Conservation (phyloP, 306 rosid species). For the Quercus cerris region DNA sequence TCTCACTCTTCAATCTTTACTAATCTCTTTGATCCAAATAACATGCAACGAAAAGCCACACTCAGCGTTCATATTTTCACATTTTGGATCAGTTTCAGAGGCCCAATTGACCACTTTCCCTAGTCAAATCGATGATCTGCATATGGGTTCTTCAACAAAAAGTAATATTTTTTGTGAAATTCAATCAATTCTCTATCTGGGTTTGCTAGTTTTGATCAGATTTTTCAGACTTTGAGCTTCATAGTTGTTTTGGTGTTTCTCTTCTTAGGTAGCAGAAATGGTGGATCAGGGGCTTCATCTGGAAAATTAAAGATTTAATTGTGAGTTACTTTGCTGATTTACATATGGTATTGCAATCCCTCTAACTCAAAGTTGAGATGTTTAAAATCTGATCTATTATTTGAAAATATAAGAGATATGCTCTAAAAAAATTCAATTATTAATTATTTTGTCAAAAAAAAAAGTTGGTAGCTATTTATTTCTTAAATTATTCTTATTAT, state of each 20-base stretch:
- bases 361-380: background rate
- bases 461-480: background rate
- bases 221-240: background rate
- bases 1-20: background rate
- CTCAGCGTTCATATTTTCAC: background rate
- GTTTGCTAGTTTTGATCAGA: background rate
- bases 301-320: background rate
- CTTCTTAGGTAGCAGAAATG: background rate
- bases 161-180: background rate
- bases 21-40: constrained; percentile 1
- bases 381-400: background rate
- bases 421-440: background rate
- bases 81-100: constrained; percentile 1
- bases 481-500: background rate
- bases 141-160: background rate
- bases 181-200: background rate
- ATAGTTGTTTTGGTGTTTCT: background rate
- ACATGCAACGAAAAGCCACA: background rate
- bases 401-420: background rate
- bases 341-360: background rate
- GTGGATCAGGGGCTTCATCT: constrained; percentile 1
- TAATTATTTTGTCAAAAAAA: background rate
- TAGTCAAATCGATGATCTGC: background rate
- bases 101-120: background rate
- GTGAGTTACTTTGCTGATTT: background rate